Conservation (phyloP, 345 rosid species). For the Melaleuca quinquenervia region DNA sequence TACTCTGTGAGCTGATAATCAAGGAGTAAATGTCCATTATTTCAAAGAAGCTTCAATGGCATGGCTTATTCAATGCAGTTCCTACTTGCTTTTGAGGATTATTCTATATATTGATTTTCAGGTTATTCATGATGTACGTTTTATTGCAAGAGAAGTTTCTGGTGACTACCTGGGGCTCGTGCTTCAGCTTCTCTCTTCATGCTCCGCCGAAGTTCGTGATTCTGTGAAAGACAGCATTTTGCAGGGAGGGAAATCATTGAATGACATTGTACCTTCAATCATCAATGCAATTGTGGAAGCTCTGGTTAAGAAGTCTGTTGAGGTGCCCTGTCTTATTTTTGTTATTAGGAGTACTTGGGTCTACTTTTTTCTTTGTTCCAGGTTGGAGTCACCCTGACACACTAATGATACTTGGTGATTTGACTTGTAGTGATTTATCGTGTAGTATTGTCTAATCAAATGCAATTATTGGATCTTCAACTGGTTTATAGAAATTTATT, state of each 20-base stretch:
- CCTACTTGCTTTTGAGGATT: not conserved
- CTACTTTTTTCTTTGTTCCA: not conserved
- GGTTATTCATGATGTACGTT: conserved; percentile 76
- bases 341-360: not conserved
- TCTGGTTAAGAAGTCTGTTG: conserved; percentile 77
- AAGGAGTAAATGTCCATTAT: not conserved
- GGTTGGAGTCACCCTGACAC: not conserved
- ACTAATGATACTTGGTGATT: not conserved
- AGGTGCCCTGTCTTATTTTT: conserved; percentile 26
- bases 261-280: conserved; percentile 42
- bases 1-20: not conserved
- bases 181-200: conserved; percentile 52
- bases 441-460: not conserved
- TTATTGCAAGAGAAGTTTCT: conserved; percentile 49
- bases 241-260: conserved; percentile 52
- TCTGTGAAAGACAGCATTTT: conserved; percentile 71
- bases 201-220: conserved; percentile 56
- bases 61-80: not conserved
- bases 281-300: conserved; percentile 47
- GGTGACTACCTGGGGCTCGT: conserved; percentile 58
- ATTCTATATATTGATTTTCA: conserved; percentile 30
- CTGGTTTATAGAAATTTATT: not conserved
- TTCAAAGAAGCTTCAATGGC: not conserved
- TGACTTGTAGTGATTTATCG: not conserved
- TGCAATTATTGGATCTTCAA: not conserved